These are phyloP conservation scores for Berkeleyomyces rouxiae DNA, from an alignment of 2,329 filamentous ascomycete species.

Conservation along the genomic window DNA sequence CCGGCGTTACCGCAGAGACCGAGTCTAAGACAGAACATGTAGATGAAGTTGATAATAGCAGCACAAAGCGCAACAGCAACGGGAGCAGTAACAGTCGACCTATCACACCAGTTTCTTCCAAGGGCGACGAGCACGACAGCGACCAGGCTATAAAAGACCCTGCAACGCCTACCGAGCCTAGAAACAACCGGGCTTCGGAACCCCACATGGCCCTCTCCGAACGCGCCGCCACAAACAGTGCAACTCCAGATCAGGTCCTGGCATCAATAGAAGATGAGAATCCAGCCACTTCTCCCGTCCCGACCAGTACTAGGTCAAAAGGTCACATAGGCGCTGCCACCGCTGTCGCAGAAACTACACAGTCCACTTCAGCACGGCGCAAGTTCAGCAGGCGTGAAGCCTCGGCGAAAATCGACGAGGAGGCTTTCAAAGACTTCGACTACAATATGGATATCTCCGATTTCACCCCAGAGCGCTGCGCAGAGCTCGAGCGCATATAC, in stretches of 20 bases:
- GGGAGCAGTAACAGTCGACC: constrained; percentile 14
- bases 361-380: constrained; percentile 71
- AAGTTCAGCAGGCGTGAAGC: constrained; percentile 71
- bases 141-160: constrained; percentile 19
- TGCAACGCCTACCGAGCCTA: constrained; percentile 14
- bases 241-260: constrained; percentile 27
- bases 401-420: constrained; percentile 69
- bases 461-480: constrained; percentile 78
- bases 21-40: constrained; percentile 17
- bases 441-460: constrained; percentile 79
- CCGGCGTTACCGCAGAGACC: constrained; percentile 21
- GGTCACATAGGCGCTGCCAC: constrained; percentile 31
- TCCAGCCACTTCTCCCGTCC: constrained; percentile 16
- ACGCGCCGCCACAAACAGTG: constrained; percentile 20
- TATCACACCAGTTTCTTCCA: not conserved
- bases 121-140: constrained; percentile 19
- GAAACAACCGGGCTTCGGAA: constrained; percentile 21
- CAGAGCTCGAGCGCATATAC: constrained; percentile 85
- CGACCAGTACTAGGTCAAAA: constrained; percentile 4
- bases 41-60: constrained; percentile 19
- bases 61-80: constrained; percentile 17
- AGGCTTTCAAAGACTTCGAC: constrained; percentile 78
- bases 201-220: not conserved
- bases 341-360: constrained; percentile 32
- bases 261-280: constrained; percentile 26